These are phyloP conservation scores for Pythium vanterpoolii DNA, from an alignment of 352 stramenopile species.

Conservation along the genomic window DNA sequence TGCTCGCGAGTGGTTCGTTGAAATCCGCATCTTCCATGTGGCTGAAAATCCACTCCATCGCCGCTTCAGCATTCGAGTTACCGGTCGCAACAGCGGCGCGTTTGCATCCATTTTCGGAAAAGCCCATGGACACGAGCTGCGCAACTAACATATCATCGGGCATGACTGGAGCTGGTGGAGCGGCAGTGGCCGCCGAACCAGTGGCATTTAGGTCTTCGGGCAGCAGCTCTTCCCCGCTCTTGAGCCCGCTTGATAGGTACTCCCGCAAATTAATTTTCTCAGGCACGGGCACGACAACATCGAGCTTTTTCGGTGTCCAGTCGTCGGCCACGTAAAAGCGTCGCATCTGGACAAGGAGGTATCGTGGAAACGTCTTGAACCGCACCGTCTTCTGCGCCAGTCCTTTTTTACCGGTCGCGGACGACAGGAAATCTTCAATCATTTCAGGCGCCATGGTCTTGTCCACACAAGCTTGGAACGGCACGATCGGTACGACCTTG, in stretches of 20 bases:
- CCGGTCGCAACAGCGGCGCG: constrained; percentile 91
- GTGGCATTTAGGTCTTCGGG: constrained; percentile 47
- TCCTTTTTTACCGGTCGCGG: constrained; percentile 73
- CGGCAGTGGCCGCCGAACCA: constrained; percentile 1
- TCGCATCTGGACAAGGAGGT: constrained; percentile 96
- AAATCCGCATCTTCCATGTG: constrained; percentile 98
- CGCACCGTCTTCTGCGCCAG: constrained; percentile 76
- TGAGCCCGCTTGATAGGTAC: constrained; percentile 86
- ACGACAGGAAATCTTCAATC: constrained; percentile 90
- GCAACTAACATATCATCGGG: constrained; percentile 90
- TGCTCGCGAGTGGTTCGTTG: constrained; percentile 67
- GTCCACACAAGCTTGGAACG: constrained; percentile 94
- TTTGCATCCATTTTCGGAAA: constrained; percentile 97
- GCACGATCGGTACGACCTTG: constrained; percentile 88
- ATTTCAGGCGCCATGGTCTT: constrained; percentile 87
- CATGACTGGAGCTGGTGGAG: constrained; percentile 31
- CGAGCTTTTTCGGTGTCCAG: constrained; percentile 97
- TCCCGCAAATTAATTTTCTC: constrained; percentile 76
- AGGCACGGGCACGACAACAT: constrained; percentile 95
- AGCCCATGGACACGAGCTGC: constrained; percentile 98
- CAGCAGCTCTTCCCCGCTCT: constrained; percentile 85
- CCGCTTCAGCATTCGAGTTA: constrained; percentile 90
- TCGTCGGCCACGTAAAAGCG: constrained; percentile 95
- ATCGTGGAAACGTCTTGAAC: constrained; percentile 95
- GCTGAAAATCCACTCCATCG: constrained; percentile 98